Conservation (phyloP, 2,329 filamentous ascomycete genomes). For the Apiospora marii region DNA sequence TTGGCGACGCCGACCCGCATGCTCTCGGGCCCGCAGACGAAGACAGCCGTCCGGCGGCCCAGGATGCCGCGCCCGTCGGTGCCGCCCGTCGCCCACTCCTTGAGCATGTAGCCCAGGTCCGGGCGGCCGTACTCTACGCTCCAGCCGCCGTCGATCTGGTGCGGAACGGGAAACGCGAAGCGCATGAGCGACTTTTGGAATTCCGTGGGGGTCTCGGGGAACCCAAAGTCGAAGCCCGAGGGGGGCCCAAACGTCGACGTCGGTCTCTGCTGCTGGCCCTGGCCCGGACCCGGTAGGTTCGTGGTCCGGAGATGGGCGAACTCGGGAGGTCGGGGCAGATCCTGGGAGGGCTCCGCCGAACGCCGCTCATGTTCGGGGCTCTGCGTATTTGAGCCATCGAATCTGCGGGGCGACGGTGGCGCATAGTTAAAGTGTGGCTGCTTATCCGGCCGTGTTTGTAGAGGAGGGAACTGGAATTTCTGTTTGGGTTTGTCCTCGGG, state of each 20-base stretch:
- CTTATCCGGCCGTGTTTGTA: slow-evolving; percentile 54
- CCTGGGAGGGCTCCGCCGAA: slow-evolving; percentile 31
- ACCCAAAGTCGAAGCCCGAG: slow-evolving; percentile 79
- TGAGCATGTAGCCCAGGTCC: slow-evolving; percentile 85
- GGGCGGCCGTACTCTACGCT: slow-evolving; percentile 91
- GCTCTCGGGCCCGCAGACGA: slow-evolving; percentile 87
- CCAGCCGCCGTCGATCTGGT: slow-evolving; percentile 81
- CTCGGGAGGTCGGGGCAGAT: slow-evolving; percentile 53
- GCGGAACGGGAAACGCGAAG: slow-evolving; percentile 80
- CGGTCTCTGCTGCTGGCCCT: slow-evolving; percentile 47
- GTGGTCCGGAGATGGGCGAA: slow-evolving; percentile 64
- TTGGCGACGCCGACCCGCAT: slow-evolving; percentile 91
- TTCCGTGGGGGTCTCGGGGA: slow-evolving; percentile 83
- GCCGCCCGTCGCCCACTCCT: slow-evolving; percentile 79
- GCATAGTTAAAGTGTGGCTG: slow-evolving; percentile 67
- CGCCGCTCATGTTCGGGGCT: slow-evolving; percentile 34
- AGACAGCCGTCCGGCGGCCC: slow-evolving; percentile 84
- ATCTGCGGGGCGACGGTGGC: slow-evolving; percentile 54
- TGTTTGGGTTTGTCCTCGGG: slow-evolving; percentile 46
- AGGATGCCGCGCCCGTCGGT: slow-evolving; percentile 72
- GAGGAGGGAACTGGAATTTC: slow-evolving; percentile 67
- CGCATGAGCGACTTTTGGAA: slow-evolving; percentile 91
- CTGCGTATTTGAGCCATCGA: slow-evolving; percentile 37
- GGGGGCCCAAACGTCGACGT: slow-evolving; percentile 67
- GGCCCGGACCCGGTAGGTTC: slow-evolving; percentile 44